These are phyloP conservation scores for Yamadazyma pseudoaaseri DNA, from an alignment of 1,139 yeast species.

Conservation along the genomic window DNA sequence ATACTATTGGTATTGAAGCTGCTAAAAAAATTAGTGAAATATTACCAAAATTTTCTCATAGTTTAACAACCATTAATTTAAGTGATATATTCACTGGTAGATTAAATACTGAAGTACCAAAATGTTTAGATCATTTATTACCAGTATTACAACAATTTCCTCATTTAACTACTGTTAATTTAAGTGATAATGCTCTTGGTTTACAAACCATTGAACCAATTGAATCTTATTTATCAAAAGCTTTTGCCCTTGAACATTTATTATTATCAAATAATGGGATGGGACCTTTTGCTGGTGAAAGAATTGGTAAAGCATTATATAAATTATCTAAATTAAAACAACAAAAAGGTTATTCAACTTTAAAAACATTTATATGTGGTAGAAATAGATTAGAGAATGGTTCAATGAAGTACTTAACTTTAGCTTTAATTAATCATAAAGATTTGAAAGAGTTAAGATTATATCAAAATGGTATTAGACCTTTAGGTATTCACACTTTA, in stretches of 20 bases:
- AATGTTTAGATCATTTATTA: constrained; percentile 67
- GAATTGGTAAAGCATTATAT: constrained; percentile 84
- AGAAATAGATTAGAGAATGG: constrained; percentile 96
- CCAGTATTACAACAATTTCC: constrained; percentile 71
- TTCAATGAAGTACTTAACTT: constrained; percentile 73
- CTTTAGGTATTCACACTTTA: constrained; percentile 79
- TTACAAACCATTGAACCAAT: constrained; percentile 91
- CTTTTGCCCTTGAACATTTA: constrained; percentile 78
- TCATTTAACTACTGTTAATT: constrained; percentile 68
- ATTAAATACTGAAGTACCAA: constrained; percentile 90
- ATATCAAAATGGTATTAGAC: constrained; percentile 96
- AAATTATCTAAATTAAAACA: constrained; percentile 67
- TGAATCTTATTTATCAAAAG: constrained; percentile 73
- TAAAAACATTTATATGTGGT: constrained; percentile 89
- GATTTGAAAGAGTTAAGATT: constrained; percentile 72
- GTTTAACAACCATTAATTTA: constrained; percentile 68
- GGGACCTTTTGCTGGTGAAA: constrained; percentile 96
- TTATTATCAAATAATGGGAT: constrained; percentile 91
- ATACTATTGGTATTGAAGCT: constrained; percentile 91
- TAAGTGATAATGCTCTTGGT: constrained; percentile 96
- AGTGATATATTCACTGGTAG: constrained; percentile 95
- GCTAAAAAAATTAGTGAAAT: constrained; percentile 68
- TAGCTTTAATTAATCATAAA: constrained; percentile 74
- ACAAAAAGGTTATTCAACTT: constrained; percentile 40
- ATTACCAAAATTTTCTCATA: constrained; percentile 47